A percentile compares a stretch with the other conserved stretches of the same genome.
Evolutionary conservation across 306 rosid species (phyloP).

Genomic region (Leucaena leucocephala): DNA sequence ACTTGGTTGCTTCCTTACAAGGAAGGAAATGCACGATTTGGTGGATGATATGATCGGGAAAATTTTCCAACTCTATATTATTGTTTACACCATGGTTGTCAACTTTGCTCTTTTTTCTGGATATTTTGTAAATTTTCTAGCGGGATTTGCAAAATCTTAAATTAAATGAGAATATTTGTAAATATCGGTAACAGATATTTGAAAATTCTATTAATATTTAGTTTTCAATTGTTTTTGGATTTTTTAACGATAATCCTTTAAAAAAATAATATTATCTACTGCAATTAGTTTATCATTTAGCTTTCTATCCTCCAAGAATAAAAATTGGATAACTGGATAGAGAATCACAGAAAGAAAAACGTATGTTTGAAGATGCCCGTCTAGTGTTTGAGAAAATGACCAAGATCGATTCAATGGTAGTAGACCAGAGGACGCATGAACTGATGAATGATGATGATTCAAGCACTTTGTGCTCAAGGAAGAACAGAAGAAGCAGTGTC

Average conservation of each 20-base stretch:
- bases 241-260: no score
- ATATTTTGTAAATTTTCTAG: no score
- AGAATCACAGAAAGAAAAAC: constrained; percentile 47
- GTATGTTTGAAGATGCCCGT: constrained; percentile 49
- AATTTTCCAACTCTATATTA: background rate
- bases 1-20: background rate
- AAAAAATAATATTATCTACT: no score
- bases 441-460: constrained; percentile 63
- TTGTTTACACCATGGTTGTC: no score
- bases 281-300: no score
- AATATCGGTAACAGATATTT: no score
- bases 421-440: constrained; percentile 52
- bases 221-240: no score
- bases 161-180: no score
- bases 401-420: constrained; percentile 22
- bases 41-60: background rate
- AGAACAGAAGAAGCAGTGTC: constrained; percentile 51
- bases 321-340: constrained; percentile 55
- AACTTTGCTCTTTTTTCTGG: background rate
- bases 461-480: constrained; percentile 56
- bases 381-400: constrained; percentile 67
- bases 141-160: no score
- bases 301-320: constrained; percentile 38
- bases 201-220: no score
- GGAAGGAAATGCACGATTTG: background rate